Conservation (phyloP, 164 flowering plant species). For the Annona cherimola region DNA sequence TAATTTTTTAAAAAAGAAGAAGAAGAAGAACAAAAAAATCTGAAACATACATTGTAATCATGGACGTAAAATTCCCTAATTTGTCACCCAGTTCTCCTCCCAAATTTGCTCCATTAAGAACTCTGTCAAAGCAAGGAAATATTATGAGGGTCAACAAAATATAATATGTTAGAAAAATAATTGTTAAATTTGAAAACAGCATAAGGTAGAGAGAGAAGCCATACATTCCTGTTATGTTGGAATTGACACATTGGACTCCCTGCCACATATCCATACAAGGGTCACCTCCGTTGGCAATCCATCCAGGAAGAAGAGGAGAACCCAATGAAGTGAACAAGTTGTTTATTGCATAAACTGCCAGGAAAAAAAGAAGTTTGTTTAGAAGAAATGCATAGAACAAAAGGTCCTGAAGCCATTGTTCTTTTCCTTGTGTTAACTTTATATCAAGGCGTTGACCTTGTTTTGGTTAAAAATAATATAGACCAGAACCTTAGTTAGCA, state of each 20-base stretch:
- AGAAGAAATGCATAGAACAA: not conserved
- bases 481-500: too few relatives aligned
- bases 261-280: conserved; percentile 82
- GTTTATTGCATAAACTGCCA: conserved; percentile 70
- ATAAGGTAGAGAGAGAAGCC: conserved; percentile 1
- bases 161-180: not conserved
- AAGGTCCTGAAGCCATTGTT: too few relatives aligned
- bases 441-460: too few relatives aligned
- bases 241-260: conserved; percentile 56
- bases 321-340: conserved; percentile 50
- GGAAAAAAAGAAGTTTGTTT: not conserved
- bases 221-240: conserved; percentile 63
- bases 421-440: too few relatives aligned
- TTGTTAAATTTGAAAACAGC: not conserved
- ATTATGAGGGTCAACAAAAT: too few relatives aligned
- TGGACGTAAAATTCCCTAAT: conserved; percentile 58
- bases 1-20: too few relatives aligned
- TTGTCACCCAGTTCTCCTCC: conserved; percentile 70
- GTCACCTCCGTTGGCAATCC: conserved; percentile 75
- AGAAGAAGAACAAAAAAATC: too few relatives aligned
- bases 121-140: conserved; percentile 30
- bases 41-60: conserved; percentile 69
- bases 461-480: too few relatives aligned
- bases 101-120: conserved; percentile 69
- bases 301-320: conserved; percentile 55